A percentile compares a stretch with the other conserved stretches of the same genome.
These are phyloP conservation scores for Hyphopichia homilentoma DNA, from an alignment of 805 yeast genomes.

Conservation along the genomic window DNA sequence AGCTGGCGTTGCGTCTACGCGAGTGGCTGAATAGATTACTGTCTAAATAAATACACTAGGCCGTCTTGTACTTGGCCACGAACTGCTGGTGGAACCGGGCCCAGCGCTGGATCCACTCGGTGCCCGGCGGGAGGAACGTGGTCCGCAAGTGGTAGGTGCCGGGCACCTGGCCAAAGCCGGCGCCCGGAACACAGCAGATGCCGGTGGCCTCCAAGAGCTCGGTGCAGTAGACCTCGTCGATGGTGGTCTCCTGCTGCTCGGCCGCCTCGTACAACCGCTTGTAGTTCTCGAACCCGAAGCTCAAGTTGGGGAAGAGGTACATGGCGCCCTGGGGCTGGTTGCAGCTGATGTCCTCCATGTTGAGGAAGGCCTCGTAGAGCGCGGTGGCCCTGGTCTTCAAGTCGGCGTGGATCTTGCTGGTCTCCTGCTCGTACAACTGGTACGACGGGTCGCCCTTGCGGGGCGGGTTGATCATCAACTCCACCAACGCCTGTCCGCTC, in stretches of 20 bases:
- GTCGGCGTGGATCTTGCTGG: constrained; percentile 55
- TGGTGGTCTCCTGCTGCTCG: constrained; percentile 46
- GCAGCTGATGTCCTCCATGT: constrained; percentile 80
- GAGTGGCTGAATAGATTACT: no score
- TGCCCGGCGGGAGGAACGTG: constrained; percentile 94
- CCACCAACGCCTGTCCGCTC: constrained; percentile 90
- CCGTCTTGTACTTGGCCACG: constrained; percentile 55
- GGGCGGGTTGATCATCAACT: constrained; percentile 93
- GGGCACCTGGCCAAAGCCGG: constrained; percentile 91
- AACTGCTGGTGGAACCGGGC: constrained; percentile 73
- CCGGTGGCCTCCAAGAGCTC: constrained; percentile 84
- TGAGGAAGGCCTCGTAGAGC: constrained; percentile 65
- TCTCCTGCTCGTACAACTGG: constrained; percentile 61
- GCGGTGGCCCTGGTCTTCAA: constrained; percentile 60
- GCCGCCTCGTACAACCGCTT: constrained; percentile 64
- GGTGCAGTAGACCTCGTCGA: constrained; percentile 89
- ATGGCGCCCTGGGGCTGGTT: constrained; percentile 95
- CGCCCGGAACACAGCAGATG: constrained; percentile 95
- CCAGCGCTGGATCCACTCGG: constrained; percentile 82
- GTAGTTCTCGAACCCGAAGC: constrained; percentile 45
- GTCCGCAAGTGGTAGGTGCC: constrained; percentile 94
- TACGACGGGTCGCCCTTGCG: constrained; percentile 69
- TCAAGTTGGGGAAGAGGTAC: constrained; percentile 86
- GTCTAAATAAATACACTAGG: no score
- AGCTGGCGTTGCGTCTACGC: no score